These are phyloP conservation scores for Colletotrichum agaves DNA, from an alignment of 2,329 filamentous ascomycete genomes.

Conservation along the genomic window DNA sequence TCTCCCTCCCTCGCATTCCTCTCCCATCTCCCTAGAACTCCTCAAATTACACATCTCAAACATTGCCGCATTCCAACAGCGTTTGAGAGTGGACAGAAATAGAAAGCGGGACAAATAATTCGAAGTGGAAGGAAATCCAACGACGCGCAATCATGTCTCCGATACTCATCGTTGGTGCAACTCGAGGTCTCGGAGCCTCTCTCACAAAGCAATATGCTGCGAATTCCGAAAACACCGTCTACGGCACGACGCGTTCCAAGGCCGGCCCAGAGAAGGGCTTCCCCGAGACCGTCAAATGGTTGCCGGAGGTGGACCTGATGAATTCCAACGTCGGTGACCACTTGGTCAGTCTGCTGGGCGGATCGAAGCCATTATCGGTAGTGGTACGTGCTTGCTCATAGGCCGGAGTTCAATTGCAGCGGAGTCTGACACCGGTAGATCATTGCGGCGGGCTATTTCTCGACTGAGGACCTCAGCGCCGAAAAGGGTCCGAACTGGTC, in stretches of 20 bases:
- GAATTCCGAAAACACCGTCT: conserved; percentile 59
- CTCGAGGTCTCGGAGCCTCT: conserved; percentile 73
- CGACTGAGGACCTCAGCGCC: conserved; percentile 68
- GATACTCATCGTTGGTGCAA: conserved; percentile 74
- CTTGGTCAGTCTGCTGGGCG: conserved; percentile 56
- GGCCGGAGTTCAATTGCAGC: conserved; percentile 26
- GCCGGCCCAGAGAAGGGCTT: conserved; percentile 53
- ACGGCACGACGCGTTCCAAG: conserved; percentile 67
- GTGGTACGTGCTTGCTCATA: conserved; percentile 50
- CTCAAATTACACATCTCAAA: conserved; percentile 12
- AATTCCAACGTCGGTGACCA: conserved; percentile 58
- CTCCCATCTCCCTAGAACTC: not conserved
- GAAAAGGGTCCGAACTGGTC: conserved; percentile 70
- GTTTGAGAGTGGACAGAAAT: conserved; percentile 28
- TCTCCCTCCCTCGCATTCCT: conserved; percentile 21
- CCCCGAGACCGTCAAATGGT: conserved; percentile 61
- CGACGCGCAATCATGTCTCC: conserved; percentile 52
- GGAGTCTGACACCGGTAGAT: conserved; percentile 55
- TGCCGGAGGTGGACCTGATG: conserved; percentile 67
- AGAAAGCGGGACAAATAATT: not conserved
- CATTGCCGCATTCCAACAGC: conserved; percentile 28
- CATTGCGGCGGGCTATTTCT: conserved; percentile 77
- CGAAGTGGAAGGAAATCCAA: not conserved
- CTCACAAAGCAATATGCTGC: conserved; percentile 68
- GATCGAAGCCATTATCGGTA: conserved; percentile 52